Evolutionary conservation across 2,329 filamentous ascomycete genomes (phyloP).

Genomic region (Aspergillus fructus): DNA sequence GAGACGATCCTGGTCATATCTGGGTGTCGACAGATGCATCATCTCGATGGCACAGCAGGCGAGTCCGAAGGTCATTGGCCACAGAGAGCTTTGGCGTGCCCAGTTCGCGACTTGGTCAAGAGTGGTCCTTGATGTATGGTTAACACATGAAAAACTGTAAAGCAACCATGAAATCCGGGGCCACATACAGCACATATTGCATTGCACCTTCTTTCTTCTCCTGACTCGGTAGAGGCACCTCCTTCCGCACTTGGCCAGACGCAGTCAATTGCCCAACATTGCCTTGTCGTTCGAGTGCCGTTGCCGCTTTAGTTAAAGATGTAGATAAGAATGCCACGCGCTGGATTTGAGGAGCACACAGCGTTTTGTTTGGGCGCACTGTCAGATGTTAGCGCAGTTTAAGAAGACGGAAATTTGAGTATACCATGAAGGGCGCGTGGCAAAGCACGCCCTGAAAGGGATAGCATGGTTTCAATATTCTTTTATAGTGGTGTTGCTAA

Average conservation of each 20-base stretch:
- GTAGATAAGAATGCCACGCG: constrained; percentile 42
- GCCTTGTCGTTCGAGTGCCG: constrained; percentile 39
- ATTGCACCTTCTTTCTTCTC: constrained; percentile 52
- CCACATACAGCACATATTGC: constrained; percentile 51
- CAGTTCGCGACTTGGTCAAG: constrained; percentile 79
- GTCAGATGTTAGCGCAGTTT: constrained; percentile 18
- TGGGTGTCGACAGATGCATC: constrained; percentile 89
- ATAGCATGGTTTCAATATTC: constrained; percentile 23
- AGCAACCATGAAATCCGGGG: background rate
- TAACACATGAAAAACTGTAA: background rate
- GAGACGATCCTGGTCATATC: constrained; percentile 85
- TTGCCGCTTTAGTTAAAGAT: constrained; percentile 44
- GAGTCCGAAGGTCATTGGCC: constrained; percentile 90
- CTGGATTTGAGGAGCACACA: constrained; percentile 34
- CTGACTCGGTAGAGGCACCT: constrained; percentile 50
- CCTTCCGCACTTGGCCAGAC: constrained; percentile 46
- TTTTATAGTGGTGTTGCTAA: background rate
- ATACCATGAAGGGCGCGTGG: constrained; percentile 30
- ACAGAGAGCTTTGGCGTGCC: constrained; percentile 82
- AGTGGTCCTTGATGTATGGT: constrained; percentile 35
- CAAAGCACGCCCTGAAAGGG: constrained; percentile 26
- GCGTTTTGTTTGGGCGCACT: constrained; percentile 30
- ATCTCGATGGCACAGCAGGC: constrained; percentile 91
- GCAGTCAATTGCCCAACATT: constrained; percentile 35
- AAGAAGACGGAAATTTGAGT: background rate